A percentile compares a stretch with the other conserved stretches of the same genome.
Conservation (phyloP, 1,139 yeast genomes). For the Protomyces inouyei region DNA sequence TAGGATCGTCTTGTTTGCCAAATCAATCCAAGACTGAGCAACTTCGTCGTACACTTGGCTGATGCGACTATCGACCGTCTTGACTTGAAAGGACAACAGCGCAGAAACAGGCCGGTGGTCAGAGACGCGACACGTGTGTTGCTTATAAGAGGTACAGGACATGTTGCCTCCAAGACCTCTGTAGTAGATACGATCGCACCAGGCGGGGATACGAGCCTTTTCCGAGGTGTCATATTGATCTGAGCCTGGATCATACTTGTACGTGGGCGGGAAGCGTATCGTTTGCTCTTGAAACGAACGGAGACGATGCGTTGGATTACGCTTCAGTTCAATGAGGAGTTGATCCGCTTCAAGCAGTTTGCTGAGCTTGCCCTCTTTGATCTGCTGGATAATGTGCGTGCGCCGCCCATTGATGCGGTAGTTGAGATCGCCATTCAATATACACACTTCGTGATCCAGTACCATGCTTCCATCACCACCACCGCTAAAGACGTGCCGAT, state of each 20-base stretch:
- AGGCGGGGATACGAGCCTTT: constrained; percentile 88
- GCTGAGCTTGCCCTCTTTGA: constrained; percentile 49
- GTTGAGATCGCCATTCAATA: constrained; percentile 92
- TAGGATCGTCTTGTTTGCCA: constrained; percentile 20
- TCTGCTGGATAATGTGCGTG: constrained; percentile 59
- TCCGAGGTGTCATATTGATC: constrained; percentile 76
- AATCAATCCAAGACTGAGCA: constrained; percentile 22
- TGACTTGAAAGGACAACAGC: constrained; percentile 51
- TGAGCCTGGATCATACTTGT: constrained; percentile 84
- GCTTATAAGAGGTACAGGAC: constrained; percentile 35
- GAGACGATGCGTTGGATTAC: constrained; percentile 58
- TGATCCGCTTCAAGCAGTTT: constrained; percentile 70
- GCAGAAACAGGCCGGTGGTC: constrained; percentile 93
- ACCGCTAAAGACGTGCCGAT: constrained; percentile 45
- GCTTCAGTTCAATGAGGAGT: constrained; percentile 62
- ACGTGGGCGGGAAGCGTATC: constrained; percentile 78
- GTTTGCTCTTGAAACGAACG: constrained; percentile 66
- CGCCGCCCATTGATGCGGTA: constrained; percentile 69
- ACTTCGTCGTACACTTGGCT: constrained; percentile 15
- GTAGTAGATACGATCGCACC: constrained; percentile 88
- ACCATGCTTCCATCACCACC: constrained; percentile 49
- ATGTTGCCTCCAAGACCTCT: constrained; percentile 44
- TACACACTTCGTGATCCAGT: constrained; percentile 74
- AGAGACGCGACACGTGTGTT: constrained; percentile 52
- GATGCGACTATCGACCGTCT: constrained; percentile 21